Conservation (phyloP, 257 asterid genomes). For the Solanum bukasovii region DNA sequence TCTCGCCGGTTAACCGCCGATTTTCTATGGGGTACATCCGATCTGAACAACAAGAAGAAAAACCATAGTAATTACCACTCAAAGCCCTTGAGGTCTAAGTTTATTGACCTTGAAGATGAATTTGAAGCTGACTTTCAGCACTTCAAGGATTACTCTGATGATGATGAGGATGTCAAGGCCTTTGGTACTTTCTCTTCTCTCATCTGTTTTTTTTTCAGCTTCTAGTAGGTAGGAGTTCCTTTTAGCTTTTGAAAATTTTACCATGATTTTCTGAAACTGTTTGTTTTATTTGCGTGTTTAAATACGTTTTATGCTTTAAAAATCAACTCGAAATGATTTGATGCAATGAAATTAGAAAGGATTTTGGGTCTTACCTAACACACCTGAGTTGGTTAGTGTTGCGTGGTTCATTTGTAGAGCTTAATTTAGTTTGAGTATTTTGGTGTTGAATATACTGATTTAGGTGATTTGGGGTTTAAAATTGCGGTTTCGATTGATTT, state of each 20-base stretch:
- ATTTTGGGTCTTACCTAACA: not conserved
- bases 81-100: slow-evolving; percentile 48
- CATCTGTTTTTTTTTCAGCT: slow-evolving; percentile 4
- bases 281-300: not conserved
- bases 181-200: slow-evolving; percentile 9
- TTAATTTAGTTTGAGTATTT: not conserved
- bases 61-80: slow-evolving; percentile 22
- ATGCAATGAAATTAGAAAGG: not conserved
- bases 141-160: slow-evolving; percentile 50
- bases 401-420: not conserved
- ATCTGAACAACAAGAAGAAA: slow-evolving; percentile 31
- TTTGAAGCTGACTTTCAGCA: slow-evolving; percentile 88
- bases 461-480: not conserved
- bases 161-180: slow-evolving; percentile 31
- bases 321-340: not conserved
- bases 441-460: not conserved
- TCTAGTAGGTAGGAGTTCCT: not conserved
- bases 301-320: not conserved
- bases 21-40: slow-evolving; percentile 67
- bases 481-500: not conserved
- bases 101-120: slow-evolving; percentile 46
- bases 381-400: not conserved
- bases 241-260: not conserved
- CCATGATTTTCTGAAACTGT: not conserved
- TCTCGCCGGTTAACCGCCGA: slow-evolving; percentile 71